Conservation (phyloP, 2,329 filamentous ascomycete genomes). For the Exophiala sp. region DNA sequence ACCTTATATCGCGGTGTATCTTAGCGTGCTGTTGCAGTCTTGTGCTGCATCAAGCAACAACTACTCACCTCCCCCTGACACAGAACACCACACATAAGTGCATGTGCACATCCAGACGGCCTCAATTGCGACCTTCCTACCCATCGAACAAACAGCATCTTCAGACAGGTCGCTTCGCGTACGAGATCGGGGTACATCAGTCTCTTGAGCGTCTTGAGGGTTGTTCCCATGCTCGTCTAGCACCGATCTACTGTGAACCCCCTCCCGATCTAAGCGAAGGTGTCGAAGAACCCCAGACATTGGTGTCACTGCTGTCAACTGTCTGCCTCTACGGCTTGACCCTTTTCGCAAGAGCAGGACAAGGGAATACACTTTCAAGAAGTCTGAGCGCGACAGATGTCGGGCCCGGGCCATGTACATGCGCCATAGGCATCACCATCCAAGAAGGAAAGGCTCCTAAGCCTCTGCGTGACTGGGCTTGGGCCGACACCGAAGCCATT, state of each 20-base stretch:
- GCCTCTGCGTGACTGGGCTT: slow-evolving; percentile 13
- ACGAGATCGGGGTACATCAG: not conserved
- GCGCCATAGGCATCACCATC: slow-evolving; percentile 20
- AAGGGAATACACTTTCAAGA: slow-evolving; percentile 1
- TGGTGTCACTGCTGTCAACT: slow-evolving; percentile 3
- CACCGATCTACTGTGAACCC: not conserved
- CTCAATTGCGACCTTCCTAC: slow-evolving; percentile 1
- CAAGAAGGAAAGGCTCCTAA: slow-evolving; percentile 24
- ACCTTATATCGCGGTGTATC: not conserved
- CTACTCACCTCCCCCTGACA: no score
- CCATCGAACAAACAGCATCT: not conserved
- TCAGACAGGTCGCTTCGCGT: not conserved
- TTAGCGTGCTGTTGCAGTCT: not conserved
- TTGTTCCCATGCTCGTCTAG: not conserved
- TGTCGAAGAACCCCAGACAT: not conserved
- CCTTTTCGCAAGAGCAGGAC: slow-evolving; percentile 12
- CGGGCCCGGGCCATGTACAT: slow-evolving; percentile 20
- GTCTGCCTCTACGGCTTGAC: not conserved
- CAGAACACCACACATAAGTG: no score
- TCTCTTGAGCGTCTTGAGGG: not conserved
- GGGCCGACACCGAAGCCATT: not conserved
- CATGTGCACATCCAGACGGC: not conserved
- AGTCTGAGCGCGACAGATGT: slow-evolving; percentile 9
- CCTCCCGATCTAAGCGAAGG: not conserved
- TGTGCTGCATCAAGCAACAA: no score